Percentiles rank a stretch among this genome's conserved stretches.
Conservation (phyloP, 805 yeast genomes). For the Saccharomycopsis microspora region DNA sequence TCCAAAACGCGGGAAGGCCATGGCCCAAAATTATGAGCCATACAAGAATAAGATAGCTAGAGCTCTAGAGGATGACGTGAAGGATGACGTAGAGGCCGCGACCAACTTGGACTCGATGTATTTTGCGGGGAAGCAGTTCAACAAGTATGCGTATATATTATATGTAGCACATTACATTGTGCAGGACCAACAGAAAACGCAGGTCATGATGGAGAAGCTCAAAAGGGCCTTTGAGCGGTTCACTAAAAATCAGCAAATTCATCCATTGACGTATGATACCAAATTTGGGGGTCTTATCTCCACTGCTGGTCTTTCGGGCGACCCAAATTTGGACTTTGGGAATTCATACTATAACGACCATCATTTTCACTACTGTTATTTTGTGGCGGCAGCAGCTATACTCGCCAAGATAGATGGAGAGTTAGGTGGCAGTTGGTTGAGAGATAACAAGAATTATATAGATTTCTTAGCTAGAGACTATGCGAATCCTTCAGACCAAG, state of each 20-base stretch:
- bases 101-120: constrained; percentile 80
- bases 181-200: constrained; percentile 40
- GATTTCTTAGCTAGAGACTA: constrained; percentile 53
- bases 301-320: constrained; percentile 42
- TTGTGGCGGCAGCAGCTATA: constrained; percentile 60
- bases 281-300: constrained; percentile 74
- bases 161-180: constrained; percentile 62
- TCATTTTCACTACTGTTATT: constrained; percentile 70
- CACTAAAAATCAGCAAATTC: constrained; percentile 52
- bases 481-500: constrained; percentile 46
- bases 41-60: constrained; percentile 28
- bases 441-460: constrained; percentile 38
- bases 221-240: constrained; percentile 63
- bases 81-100: constrained; percentile 42
- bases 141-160: constrained; percentile 81
- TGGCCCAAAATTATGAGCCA: constrained; percentile 26
- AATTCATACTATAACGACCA: constrained; percentile 65
- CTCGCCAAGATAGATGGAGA: constrained; percentile 42
- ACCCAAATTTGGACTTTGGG: constrained; percentile 54
- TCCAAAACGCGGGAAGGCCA: background rate
- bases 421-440: constrained; percentile 40
- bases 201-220: constrained; percentile 40
- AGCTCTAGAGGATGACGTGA: constrained; percentile 42
- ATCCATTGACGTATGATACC: constrained; percentile 70
- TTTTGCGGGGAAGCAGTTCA: constrained; percentile 77